phyloP scores from a whole-genome alignment of 2,329 filamentous ascomycete genomes.

The Alternaria tenuissima region DNA sequence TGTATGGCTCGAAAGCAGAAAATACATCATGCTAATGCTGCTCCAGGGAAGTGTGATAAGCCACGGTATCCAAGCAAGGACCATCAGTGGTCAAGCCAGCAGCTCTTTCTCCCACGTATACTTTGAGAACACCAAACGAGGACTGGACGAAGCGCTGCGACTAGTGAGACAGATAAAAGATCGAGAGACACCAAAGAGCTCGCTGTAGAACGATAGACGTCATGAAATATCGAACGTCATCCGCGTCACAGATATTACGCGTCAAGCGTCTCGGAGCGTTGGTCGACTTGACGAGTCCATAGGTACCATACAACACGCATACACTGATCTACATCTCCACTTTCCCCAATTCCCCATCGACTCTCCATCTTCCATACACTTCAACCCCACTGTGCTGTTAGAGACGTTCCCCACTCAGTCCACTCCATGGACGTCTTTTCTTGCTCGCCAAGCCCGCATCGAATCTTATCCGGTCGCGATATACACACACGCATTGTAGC shows the following conservation, averaged over 20 bases:
- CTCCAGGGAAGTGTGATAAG: slow-evolving; percentile 44
- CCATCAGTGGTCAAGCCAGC: slow-evolving; percentile 48
- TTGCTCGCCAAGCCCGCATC: slow-evolving; percentile 5
- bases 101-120: slow-evolving; percentile 48
- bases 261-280: neutral
- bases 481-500: neutral
- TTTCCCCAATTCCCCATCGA: neutral
- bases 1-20: neutral
- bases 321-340: neutral
- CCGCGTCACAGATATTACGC: neutral
- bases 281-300: neutral
- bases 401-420: neutral
- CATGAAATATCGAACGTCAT: neutral
- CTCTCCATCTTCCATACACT: neutral
- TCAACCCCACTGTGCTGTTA: neutral
- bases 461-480: neutral
- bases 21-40: slow-evolving; percentile 1
- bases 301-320: neutral
- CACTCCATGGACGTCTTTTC: neutral
- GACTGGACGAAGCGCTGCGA: slow-evolving; percentile 39
- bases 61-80: slow-evolving; percentile 48
- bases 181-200: slow-evolving; percentile 34
- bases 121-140: slow-evolving; percentile 45
- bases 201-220: slow-evolving; percentile 20
- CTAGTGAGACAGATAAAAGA: slow-evolving; percentile 41